Conservation (phyloP, 495 filamentous ascomycete species). For the Xanthoparmelia taractica region DNA sequence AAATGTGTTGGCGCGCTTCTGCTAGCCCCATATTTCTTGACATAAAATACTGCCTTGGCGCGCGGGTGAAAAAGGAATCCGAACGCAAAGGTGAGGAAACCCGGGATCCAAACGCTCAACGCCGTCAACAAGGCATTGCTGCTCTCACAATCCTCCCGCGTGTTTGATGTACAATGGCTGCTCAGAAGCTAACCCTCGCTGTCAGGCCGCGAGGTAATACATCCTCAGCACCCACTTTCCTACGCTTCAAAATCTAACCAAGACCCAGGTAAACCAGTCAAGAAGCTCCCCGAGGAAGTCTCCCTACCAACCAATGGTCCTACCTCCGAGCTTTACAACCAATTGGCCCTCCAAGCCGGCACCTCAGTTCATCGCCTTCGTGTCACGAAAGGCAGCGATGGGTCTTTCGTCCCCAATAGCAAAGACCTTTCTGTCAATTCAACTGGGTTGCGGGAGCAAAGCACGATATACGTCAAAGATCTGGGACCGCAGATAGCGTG, state of each 20-base stretch:
- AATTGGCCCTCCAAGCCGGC: slow-evolving; percentile 46
- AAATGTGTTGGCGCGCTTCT: background rate
- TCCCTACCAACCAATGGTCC: slow-evolving; percentile 52
- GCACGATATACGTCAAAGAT: slow-evolving; percentile 83
- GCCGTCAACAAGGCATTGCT: no score
- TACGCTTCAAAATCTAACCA: background rate
- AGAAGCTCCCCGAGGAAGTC: slow-evolving; percentile 60
- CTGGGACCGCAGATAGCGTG: slow-evolving; percentile 82
- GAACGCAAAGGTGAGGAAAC: no score
- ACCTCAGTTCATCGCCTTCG: slow-evolving; percentile 55
- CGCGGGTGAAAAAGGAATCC: no score
- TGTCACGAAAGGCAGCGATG: slow-evolving; percentile 64
- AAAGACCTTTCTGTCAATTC: slow-evolving; percentile 55
- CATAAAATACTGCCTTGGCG: no score
- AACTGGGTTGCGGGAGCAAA: slow-evolving; percentile 57
- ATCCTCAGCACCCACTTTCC: background rate
- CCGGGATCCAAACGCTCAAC: no score
- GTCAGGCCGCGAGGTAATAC: slow-evolving; percentile 24
- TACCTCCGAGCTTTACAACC: slow-evolving; percentile 54
- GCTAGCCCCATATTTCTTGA: background rate
- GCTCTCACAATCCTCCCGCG: background rate
- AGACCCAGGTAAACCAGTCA: slow-evolving; percentile 52
- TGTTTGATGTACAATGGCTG: slow-evolving; percentile 8
- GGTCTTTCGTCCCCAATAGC: slow-evolving; percentile 59
- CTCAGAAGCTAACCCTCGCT: slow-evolving; percentile 21